Evolutionary conservation across 441 rosid species (phyloP).

Genomic region (Breynia disticha): DNA sequence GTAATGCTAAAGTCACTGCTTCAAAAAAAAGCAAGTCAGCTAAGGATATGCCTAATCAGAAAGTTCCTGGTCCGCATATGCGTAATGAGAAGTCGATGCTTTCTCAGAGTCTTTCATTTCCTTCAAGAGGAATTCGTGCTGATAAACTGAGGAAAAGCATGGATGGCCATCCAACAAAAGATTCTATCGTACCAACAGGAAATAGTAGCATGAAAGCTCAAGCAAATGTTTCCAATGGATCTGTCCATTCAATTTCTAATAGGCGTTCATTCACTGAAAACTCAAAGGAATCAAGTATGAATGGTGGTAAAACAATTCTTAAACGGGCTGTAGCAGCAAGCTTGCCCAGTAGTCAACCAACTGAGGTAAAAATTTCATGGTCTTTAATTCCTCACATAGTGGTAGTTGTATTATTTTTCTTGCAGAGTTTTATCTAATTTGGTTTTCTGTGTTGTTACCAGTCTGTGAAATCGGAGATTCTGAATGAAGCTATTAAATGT

Average conservation of each 20-base stretch:
- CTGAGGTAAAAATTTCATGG: conserved; percentile 31
- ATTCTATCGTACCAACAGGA: conserved; percentile 27
- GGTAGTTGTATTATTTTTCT: conserved; percentile 5
- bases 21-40: conserved; percentile 33
- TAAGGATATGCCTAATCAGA: conserved; percentile 42
- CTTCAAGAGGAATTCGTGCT: conserved; percentile 33
- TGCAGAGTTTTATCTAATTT: not conserved
- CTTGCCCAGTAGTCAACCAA: conserved; percentile 22
- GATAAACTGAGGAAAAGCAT: conserved; percentile 47
- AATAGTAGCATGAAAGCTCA: conserved; percentile 22
- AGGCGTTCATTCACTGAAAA: conserved; percentile 23
- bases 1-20: conserved; percentile 13
- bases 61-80: conserved; percentile 28
- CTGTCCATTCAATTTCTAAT: conserved; percentile 18
- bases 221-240: conserved; percentile 20
- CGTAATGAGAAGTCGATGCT: conserved; percentile 33
- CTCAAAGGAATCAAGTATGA: conserved; percentile 28
- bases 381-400: conserved; percentile 1
- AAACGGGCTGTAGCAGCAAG: conserved; percentile 29
- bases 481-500: conserved; percentile 24
- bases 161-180: conserved; percentile 35
- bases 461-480: conserved; percentile 38
- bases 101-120: conserved; percentile 35
- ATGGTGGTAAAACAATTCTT: conserved; percentile 20
- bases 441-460: conserved; percentile 20